Evolutionary conservation across 2,329 filamentous ascomycete species (phyloP).

Genomic region (Diaporthe eres): DNA sequence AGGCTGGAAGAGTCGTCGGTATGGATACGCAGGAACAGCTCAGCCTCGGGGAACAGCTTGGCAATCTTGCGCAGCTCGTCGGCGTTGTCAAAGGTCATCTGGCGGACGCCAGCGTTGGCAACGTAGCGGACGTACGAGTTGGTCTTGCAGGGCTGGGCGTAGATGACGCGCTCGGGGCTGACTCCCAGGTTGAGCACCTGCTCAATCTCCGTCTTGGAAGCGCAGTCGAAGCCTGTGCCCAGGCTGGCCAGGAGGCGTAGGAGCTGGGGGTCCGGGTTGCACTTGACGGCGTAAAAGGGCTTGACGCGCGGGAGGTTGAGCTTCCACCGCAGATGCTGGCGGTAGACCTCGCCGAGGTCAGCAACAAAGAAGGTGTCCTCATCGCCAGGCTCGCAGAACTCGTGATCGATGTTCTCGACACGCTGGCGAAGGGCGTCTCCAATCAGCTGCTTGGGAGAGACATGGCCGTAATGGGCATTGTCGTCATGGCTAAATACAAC

Average conservation of each 20-base stretch:
- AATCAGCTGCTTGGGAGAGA: constrained; percentile 83
- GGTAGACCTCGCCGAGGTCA: constrained; percentile 97
- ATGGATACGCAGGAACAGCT: constrained; percentile 93
- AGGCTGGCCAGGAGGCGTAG: constrained; percentile 88
- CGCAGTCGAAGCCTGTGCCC: constrained; percentile 97
- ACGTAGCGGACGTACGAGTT: constrained; percentile 97
- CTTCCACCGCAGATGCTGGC: constrained; percentile 99
- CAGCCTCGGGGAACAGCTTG: constrained; percentile 87
- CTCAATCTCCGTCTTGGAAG: constrained; percentile 97
- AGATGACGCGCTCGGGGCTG: constrained; percentile 93
- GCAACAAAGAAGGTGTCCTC: constrained; percentile 99
- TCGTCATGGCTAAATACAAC: constrained; percentile 51
- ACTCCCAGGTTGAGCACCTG: constrained; percentile 87
- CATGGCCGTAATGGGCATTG: constrained; percentile 58
- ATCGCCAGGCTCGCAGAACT: constrained; percentile 90
- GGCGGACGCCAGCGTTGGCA: constrained; percentile 85
- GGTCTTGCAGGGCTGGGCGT: constrained; percentile 99
- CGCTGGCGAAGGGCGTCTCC: constrained; percentile 88
- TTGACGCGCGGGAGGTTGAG: constrained; percentile 91
- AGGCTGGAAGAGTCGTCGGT: constrained; percentile 96
- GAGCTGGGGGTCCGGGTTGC: constrained; percentile 94
- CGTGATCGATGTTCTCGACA: constrained; percentile 86
- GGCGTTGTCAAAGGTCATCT: constrained; percentile 99
- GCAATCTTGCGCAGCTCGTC: constrained; percentile 99
- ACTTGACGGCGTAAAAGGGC: constrained; percentile 99